Evolutionary conservation across 1,284 basidiomycete species (phyloP).

Genomic region (Mycena sp.): DNA sequence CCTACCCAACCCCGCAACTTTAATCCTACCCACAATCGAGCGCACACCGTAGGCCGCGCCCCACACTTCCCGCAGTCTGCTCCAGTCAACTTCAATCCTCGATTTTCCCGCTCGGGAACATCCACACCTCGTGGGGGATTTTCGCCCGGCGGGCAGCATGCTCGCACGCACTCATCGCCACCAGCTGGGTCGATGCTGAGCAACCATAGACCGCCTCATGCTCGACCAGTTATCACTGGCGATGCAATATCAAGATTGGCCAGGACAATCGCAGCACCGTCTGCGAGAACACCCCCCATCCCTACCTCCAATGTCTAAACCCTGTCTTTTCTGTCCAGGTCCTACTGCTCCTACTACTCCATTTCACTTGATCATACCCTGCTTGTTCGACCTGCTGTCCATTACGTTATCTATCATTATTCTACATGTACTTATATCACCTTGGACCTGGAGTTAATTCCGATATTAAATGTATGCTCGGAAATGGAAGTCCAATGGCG

Average conservation of each 20-base stretch:
- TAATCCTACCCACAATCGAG: conserved; percentile 55
- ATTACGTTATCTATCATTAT: conserved; percentile 14
- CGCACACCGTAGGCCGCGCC: conserved; percentile 59
- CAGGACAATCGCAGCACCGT: conserved; percentile 56
- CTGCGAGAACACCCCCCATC: conserved; percentile 16
- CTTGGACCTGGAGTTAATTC: conserved; percentile 1
- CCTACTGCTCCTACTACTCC: conserved; percentile 3
- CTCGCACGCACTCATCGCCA: conserved; percentile 73
- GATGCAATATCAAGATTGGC: conserved; percentile 72
- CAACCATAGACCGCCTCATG: conserved; percentile 52
- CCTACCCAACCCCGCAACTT: conserved; percentile 38
- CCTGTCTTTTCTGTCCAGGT: no score
- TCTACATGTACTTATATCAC: conserved; percentile 15
- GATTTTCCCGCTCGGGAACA: conserved; percentile 50
- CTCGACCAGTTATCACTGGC: conserved; percentile 71
- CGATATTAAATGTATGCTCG: conserved; percentile 10
- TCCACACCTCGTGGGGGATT: conserved; percentile 50
- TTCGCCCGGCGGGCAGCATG: conserved; percentile 47
- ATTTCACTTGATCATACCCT: neutral
- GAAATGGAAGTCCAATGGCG: neutral
- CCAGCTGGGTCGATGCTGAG: conserved; percentile 45
- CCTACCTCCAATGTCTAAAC: conserved; percentile 24
- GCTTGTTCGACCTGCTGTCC: neutral
- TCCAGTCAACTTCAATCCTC: conserved; percentile 38
- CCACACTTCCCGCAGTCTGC: conserved; percentile 36